Conservation (phyloP, 1,284 basidiomycete genomes). For the Schizopora paradoxa region DNA sequence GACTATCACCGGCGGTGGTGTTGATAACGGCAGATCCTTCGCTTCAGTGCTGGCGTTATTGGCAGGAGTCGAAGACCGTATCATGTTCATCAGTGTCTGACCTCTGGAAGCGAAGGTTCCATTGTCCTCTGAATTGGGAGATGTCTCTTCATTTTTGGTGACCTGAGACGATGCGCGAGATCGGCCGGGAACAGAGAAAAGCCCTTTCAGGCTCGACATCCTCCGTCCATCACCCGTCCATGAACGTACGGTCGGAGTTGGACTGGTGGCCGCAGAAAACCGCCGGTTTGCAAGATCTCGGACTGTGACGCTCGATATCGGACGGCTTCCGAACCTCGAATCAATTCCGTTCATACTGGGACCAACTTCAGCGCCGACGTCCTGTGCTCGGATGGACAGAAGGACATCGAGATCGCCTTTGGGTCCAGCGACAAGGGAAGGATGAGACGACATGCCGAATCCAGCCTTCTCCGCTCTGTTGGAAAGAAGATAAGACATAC, state of each 20-base stretch:
- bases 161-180: constrained; percentile 44
- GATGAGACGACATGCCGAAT: constrained; percentile 43
- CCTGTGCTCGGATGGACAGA: constrained; percentile 69
- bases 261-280: constrained; percentile 6
- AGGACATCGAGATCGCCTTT: constrained; percentile 75
- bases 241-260: constrained; percentile 13
- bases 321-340: not conserved
- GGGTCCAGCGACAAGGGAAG: constrained; percentile 46
- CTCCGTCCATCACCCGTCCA: constrained; percentile 22
- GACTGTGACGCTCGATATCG: constrained; percentile 1
- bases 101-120: constrained; percentile 43
- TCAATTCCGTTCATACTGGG: too few relatives aligned
- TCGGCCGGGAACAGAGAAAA: constrained; percentile 40
- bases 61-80: constrained; percentile 34
- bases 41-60: constrained; percentile 27
- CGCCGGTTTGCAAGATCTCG: constrained; percentile 7
- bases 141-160: constrained; percentile 27
- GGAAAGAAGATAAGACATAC: not conserved
- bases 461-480: constrained; percentile 61
- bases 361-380: constrained; percentile 36
- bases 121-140: constrained; percentile 5
- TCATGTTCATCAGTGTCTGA: constrained; percentile 47
- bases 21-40: constrained; percentile 22
- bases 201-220: constrained; percentile 50
- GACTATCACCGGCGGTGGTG: constrained; percentile 17